Percentiles rank a stretch among this genome's conserved stretches.
Conservation (phyloP, 164 flowering plant genomes). For the Taxillus chinensis region DNA sequence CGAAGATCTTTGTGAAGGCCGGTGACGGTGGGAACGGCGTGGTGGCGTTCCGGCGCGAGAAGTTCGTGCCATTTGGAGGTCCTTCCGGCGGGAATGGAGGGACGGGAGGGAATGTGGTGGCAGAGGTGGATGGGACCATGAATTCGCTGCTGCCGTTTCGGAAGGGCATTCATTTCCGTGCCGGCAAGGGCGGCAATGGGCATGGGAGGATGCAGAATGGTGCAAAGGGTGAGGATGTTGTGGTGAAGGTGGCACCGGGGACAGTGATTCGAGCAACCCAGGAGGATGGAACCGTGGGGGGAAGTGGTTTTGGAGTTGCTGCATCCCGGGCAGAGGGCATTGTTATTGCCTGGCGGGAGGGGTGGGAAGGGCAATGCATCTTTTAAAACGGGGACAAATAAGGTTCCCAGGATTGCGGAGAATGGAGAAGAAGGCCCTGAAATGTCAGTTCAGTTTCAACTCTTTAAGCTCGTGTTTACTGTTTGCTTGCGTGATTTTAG, state of each 20-base stretch:
- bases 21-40: slow-evolving; percentile 97
- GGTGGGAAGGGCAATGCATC: slow-evolving; percentile 97
- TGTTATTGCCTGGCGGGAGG: slow-evolving; percentile 85
- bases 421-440: slow-evolving; percentile 91
- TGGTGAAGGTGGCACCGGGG: slow-evolving; percentile 91
- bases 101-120: slow-evolving; percentile 80
- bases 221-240: slow-evolving; percentile 83
- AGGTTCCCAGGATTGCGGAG: slow-evolving; percentile 90
- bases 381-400: slow-evolving; percentile 74
- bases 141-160: slow-evolving; percentile 84
- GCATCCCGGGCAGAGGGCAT: slow-evolving; percentile 72
- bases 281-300: slow-evolving; percentile 30
- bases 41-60: slow-evolving; percentile 90
- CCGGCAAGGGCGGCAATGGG: slow-evolving; percentile 84
- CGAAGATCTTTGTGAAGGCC: slow-evolving; percentile 73
- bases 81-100: slow-evolving; percentile 99
- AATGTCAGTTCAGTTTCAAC: slow-evolving; percentile 45
- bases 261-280: slow-evolving; percentile 69
- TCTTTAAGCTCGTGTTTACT: background rate
- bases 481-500: background rate
- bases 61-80: slow-evolving; percentile 85
- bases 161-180: slow-evolving; percentile 73
- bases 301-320: slow-evolving; percentile 67
- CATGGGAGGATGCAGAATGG: slow-evolving; percentile 68
- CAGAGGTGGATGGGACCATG: slow-evolving; percentile 84